A percentile compares a stretch with the other conserved stretches of the same genome.
Conservation (phyloP, 1,284 basidiomycete genomes). For the Exobasidium cylindrosporum region DNA sequence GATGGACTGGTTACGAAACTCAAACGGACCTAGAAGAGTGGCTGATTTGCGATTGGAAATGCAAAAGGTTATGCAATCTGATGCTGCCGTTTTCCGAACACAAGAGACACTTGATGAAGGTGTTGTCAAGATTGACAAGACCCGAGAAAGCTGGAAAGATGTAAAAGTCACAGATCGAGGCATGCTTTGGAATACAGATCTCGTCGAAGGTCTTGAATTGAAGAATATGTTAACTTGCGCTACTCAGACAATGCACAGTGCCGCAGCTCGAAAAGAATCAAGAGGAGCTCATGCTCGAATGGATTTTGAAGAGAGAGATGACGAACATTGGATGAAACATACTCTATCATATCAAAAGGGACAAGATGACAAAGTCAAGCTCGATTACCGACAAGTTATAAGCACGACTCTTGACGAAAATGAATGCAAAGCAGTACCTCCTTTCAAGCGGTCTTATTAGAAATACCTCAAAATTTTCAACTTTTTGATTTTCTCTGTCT, state of each 20-base stretch:
- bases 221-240: slow-evolving; percentile 93
- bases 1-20: slow-evolving; percentile 79
- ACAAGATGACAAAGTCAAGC: slow-evolving; percentile 71
- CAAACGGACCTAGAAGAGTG: slow-evolving; percentile 75
- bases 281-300: slow-evolving; percentile 97
- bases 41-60: slow-evolving; percentile 88
- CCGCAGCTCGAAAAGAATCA: slow-evolving; percentile 92
- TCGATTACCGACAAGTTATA: slow-evolving; percentile 86
- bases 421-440: slow-evolving; percentile 71
- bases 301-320: slow-evolving; percentile 81
- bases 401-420: slow-evolving; percentile 83
- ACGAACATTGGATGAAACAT: slow-evolving; percentile 60
- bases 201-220: slow-evolving; percentile 94
- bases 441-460: slow-evolving; percentile 42
- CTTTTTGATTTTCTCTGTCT: not conserved
- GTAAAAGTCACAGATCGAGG: slow-evolving; percentile 95
- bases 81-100: slow-evolving; percentile 66
- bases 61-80: slow-evolving; percentile 95
- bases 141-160: slow-evolving; percentile 82
- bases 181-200: slow-evolving; percentile 88
- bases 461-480: not conserved
- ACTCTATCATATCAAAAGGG: slow-evolving; percentile 44
- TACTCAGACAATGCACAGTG: slow-evolving; percentile 90
- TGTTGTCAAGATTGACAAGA: slow-evolving; percentile 77
- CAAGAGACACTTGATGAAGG: slow-evolving; percentile 88